Evolutionary conservation across 2,329 filamentous ascomycete species (phyloP).

Genomic region (Scortechinia acanthostroma): DNA sequence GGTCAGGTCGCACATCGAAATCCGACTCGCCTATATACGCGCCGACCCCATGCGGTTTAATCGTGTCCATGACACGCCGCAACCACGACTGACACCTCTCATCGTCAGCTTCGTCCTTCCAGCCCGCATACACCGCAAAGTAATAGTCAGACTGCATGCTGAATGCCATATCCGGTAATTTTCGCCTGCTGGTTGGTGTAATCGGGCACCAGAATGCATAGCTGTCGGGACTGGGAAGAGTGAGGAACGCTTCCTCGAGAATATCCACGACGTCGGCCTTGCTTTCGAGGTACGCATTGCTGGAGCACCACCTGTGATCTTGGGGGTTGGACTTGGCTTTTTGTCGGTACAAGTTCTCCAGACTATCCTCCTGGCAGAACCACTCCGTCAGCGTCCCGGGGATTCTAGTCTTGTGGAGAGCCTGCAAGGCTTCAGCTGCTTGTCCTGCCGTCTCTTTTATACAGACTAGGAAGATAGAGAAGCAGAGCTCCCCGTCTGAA

Average conservation of each 20-base stretch:
- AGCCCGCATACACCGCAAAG: conserved; percentile 42
- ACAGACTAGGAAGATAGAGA: conserved; percentile 26
- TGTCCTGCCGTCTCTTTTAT: conserved; percentile 26
- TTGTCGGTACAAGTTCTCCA: conserved; percentile 28
- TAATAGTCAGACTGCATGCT: conserved; percentile 48
- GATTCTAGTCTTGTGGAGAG: conserved; percentile 26
- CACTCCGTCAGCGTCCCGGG: conserved; percentile 21
- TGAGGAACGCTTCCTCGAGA: conserved; percentile 35
- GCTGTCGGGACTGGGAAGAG: conserved; percentile 32
- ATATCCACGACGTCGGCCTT: conserved; percentile 30
- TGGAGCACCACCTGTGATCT: conserved; percentile 36
- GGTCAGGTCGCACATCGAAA: conserved; percentile 34
- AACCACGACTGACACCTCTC: conserved; percentile 33
- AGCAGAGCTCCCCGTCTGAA: conserved; percentile 14
- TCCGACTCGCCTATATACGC: conserved; percentile 47
- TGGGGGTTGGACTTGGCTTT: conserved; percentile 37
- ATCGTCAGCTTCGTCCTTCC: conserved; percentile 36
- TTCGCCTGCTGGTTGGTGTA: conserved; percentile 32
- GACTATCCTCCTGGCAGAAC: conserved; percentile 28
- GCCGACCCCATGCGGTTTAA: conserved; percentile 30
- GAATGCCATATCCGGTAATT: conserved; percentile 40
- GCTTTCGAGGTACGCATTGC: conserved; percentile 37
- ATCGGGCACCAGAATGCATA: conserved; percentile 41
- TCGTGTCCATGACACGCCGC: conserved; percentile 22
- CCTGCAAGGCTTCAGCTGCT: conserved; percentile 22